Base-by-base conservation (phyloP, 768 basidiomycete genomes). In the Termitomyces sp. region DNA sequence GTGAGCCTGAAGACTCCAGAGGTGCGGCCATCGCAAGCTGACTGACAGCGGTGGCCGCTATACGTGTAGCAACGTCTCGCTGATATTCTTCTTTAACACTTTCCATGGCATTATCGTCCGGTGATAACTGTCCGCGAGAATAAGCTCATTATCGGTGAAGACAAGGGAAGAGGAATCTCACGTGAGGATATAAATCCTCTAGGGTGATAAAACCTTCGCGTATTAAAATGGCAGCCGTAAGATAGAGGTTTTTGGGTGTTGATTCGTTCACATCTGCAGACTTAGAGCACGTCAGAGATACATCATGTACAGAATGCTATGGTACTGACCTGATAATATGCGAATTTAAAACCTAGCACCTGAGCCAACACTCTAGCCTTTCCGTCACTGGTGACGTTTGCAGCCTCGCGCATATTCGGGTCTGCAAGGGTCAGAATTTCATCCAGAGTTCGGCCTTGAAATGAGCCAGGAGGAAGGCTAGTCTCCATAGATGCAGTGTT, bases 271-370 rank as follows among this genome's bases (percentile, higher is more conserved):
- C 79, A 9, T 89, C 88, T 30, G 79, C 69, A 18, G 77, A 75
- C 86, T 90, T 16, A 36, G 33, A 12, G 24, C 41, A 31, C 12
- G 46, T 49, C 44, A 47, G 20, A 30, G 15, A 24, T 22, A 36
- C n/a, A 8, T 30, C n/a, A 33, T 20, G 37, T 2, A 24, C 16
- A 16, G 31, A 1, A 20, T 57, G 73, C 54, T 52, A 83, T 24
- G 13, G 31, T 47, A 65, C 81, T 50, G 62, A 94, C 95, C 75
- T 95, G 89, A 72, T 96, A 95, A 69, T 88, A 87, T 9, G 83
- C 81, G 66, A 97, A 96, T 72, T 99, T 99, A 81, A 98, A 98
- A n/a, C 97, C 97, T 22, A 99, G 76, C 7, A 98, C 91, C 74
- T 99, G 95, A 15, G 93, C 88, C 57, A 92, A 74, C 22, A 92